Evolutionary conservation across 179 eudicot genomes (phyloP), one percentile per base, ranked within the genome.

Genomic region (Beta lomatogona): DNA sequence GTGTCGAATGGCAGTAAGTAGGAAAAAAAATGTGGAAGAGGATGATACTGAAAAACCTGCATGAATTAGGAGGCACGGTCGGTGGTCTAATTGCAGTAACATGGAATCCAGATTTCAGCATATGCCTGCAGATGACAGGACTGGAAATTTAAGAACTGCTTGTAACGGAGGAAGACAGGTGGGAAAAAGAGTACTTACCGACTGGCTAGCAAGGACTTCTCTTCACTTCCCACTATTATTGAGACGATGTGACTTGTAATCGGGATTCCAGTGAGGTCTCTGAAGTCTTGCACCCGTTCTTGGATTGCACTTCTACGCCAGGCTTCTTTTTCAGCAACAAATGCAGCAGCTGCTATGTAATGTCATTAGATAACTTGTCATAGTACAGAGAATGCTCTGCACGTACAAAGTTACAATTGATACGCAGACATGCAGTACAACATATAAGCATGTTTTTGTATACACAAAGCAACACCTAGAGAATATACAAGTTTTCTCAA

Each of bases 11-110:
- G 11, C 46, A 14, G 52, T 41, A 14, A 66, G 18, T 13, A 48
- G 1, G n/a, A 59, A 19, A 60, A n/a, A 58, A 28, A 1, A 59
- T 7, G 15, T 19, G 50, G 28, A 68, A 4, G 28, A 21, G 60
- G 66, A 19, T 13, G 44, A 75, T 36, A 13, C 55, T 50, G 61
- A 78, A 84, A 77, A 69, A 95, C 99, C 99, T 95, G 99, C 99
- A 95, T 50, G 97, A 95, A 83, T 95, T 95, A 69, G 97, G 91
- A 55, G 99, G 92, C 65, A 95, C 99, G 2, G 98, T 95, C 68
- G 99, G 99, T 67, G 99, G 99, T 83, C 99, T 85, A 77, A 95
- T 95, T 72, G 99, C 98, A 81, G 95, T 92, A 61, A 94, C 93
- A 86, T 95, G 98, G 75, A 94, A 94, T 75, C 99, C 99, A 74